phyloP scores from a whole-genome alignment of 2,329 filamentous ascomycete species.

The Aspergillus brunneoviolaceus region DNA sequence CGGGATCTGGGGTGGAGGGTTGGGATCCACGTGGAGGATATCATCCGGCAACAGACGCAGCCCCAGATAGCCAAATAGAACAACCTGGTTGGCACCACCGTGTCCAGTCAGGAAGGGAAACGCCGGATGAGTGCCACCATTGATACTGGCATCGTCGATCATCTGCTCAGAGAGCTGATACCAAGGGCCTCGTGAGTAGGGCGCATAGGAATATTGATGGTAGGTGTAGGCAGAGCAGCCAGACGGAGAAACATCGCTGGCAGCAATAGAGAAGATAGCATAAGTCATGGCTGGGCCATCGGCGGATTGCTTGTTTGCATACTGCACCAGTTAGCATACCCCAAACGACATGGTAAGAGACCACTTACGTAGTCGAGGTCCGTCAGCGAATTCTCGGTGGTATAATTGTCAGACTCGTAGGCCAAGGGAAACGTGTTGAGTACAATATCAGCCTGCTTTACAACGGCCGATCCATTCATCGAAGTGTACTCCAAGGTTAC shows the following conservation, averaged over 20 bases:
- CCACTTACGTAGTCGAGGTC: conserved; percentile 61
- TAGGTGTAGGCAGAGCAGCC: conserved; percentile 70
- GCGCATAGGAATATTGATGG: conserved; percentile 60
- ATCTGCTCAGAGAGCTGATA: conserved; percentile 71
- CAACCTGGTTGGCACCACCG: conserved; percentile 67
- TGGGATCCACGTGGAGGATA: conserved; percentile 62
- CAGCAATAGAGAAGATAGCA: conserved; percentile 66
- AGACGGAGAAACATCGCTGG: conserved; percentile 63
- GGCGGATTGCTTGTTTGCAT: conserved; percentile 66
- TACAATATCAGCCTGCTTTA: conserved; percentile 72
- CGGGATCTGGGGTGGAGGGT: conserved; percentile 64
- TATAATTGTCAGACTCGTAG: conserved; percentile 53
- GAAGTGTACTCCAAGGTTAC: conserved; percentile 64
- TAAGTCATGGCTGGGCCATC: conserved; percentile 74
- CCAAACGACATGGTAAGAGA: background rate
- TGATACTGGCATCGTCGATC: conserved; percentile 58
- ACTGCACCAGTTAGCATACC: conserved; percentile 39
- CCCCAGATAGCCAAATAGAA: conserved; percentile 67
- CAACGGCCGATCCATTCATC: conserved; percentile 65
- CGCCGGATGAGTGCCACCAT: conserved; percentile 67
- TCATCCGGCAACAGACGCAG: conserved; percentile 60
- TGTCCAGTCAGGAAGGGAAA: conserved; percentile 71
- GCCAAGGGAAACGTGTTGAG: conserved; percentile 64
- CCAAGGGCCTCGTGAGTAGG: conserved; percentile 66
- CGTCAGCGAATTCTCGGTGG: conserved; percentile 47